Conservation (phyloP, 2,329 filamentous ascomycete genomes). For the Phyllosticta ampelicida region DNA sequence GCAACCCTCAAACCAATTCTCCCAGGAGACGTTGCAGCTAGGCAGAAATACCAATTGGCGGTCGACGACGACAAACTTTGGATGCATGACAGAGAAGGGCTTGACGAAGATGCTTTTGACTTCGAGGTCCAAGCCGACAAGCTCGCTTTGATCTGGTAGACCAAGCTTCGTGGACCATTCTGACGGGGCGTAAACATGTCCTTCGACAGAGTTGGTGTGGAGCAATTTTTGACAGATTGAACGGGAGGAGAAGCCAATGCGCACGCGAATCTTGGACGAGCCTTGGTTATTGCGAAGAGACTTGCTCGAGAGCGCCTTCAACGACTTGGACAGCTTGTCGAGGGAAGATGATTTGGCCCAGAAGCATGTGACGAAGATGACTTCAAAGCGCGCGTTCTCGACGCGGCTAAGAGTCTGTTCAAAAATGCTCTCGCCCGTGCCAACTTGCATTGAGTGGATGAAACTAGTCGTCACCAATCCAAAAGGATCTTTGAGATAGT, state of each 20-base stretch:
- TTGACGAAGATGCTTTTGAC: constrained; percentile 71
- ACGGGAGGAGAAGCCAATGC: constrained; percentile 66
- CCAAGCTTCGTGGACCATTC: constrained; percentile 54
- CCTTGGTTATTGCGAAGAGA: constrained; percentile 24
- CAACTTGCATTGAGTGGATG: constrained; percentile 29
- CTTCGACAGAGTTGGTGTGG: constrained; percentile 53
- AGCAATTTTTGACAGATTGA: constrained; percentile 64
- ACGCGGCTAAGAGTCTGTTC: constrained; percentile 49
- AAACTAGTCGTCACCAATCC: constrained; percentile 25
- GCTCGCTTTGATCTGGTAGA: constrained; percentile 46
- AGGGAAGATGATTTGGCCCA: constrained; percentile 60
- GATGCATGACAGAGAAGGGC: constrained; percentile 79
- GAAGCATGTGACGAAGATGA: constrained; percentile 74
- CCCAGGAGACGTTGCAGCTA: constrained; percentile 79
- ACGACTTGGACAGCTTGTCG: constrained; percentile 44
- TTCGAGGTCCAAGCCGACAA: constrained; percentile 52
- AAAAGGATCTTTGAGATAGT: constrained; percentile 27
- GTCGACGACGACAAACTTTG: constrained; percentile 71
- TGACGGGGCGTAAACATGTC: constrained; percentile 49
- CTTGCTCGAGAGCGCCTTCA: constrained; percentile 48
- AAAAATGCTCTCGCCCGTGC: constrained; percentile 36
- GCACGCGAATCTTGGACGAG: constrained; percentile 44
- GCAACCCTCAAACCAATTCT: constrained; percentile 75
- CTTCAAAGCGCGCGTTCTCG: constrained; percentile 47
- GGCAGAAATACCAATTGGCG: constrained; percentile 56